Evolutionary conservation across 2,329 filamentous ascomycete genomes (phyloP).

Genomic region (Penicillium sp.): DNA sequence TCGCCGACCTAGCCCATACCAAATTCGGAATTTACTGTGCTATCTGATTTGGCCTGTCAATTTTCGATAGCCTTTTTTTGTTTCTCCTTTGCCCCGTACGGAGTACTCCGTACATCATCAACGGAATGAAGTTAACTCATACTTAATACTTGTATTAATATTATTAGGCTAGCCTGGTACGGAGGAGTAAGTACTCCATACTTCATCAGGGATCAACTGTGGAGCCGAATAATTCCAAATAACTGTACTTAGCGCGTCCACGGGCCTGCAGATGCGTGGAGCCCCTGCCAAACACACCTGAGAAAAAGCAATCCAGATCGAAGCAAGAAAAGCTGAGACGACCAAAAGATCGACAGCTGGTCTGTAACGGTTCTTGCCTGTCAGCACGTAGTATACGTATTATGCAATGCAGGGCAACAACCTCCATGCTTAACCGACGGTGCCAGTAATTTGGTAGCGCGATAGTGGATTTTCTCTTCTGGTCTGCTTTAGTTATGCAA

Average conservation of each 20-base stretch:
- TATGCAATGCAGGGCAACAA: conserved; percentile 1
- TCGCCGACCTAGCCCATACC: conserved; percentile 3
- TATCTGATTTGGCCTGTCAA: background rate
- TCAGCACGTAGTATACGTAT: too few species aligned
- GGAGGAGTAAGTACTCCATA: background rate
- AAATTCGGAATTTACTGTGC: background rate
- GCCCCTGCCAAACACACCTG: background rate
- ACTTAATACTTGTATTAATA: background rate
- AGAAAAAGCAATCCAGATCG: conserved; percentile 1
- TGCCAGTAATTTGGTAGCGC: conserved; percentile 9
- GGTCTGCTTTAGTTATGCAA: background rate
- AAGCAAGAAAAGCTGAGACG: background rate
- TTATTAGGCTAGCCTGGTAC: background rate
- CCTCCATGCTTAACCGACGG: conserved; percentile 6
- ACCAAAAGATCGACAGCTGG: background rate
- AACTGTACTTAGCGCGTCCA: conserved; percentile 1
- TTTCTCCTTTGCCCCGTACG: too few species aligned
- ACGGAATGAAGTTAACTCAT: background rate
- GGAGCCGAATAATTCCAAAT: conserved; percentile 9
- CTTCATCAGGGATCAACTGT: background rate
- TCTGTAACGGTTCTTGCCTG: conserved; percentile 6
- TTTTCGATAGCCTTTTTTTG: too few species aligned
- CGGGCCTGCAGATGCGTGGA: background rate
- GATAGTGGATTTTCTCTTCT: background rate
- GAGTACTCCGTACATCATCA: too few species aligned